phyloP scores from a whole-genome alignment of 495 filamentous ascomycete genomes.

The Astrocystis sublimbata region DNA sequence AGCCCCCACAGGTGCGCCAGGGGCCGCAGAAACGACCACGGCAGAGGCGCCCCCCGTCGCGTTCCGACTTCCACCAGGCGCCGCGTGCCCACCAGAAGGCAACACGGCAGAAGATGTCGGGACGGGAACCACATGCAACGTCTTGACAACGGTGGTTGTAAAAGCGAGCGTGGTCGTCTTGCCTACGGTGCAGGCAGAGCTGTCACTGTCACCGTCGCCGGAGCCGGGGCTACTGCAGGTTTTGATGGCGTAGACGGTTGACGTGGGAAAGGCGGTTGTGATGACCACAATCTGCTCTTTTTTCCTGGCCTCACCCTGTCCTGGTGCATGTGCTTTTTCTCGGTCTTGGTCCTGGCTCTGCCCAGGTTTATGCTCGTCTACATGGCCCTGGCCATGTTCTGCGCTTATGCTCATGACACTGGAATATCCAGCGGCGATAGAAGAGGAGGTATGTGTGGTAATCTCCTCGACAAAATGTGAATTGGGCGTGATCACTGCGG shows the following conservation, averaged over 20 bases:
- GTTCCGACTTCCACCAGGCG: not conserved
- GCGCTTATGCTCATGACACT: no score
- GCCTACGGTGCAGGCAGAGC: slow-evolving; percentile 12
- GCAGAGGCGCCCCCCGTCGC: not conserved
- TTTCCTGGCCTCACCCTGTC: not conserved
- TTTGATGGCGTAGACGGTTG: slow-evolving; percentile 1
- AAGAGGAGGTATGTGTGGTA: not conserved
- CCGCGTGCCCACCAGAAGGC: not conserved
- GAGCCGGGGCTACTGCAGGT: slow-evolving; percentile 11
- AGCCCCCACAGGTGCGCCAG: not conserved
- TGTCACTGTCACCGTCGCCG: no score
- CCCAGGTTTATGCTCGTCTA: no score
- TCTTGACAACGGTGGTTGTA: slow-evolving; percentile 18
- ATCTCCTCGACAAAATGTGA: not conserved
- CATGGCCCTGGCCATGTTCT: no score
- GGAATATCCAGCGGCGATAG: no score
- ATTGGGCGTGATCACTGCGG: no score
- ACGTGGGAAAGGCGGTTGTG: slow-evolving; percentile 15
- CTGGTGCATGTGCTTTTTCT: no score
- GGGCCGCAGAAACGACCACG: not conserved
- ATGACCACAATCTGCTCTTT: not conserved
- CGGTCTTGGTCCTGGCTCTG: no score
- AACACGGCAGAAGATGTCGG: not conserved
- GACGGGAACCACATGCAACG: slow-evolving; percentile 3
- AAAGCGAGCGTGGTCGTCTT: slow-evolving; percentile 20